Evolutionary conservation across 2,329 filamentous ascomycete species (phyloP).

Genomic region (Pyrenophora graminea): DNA sequence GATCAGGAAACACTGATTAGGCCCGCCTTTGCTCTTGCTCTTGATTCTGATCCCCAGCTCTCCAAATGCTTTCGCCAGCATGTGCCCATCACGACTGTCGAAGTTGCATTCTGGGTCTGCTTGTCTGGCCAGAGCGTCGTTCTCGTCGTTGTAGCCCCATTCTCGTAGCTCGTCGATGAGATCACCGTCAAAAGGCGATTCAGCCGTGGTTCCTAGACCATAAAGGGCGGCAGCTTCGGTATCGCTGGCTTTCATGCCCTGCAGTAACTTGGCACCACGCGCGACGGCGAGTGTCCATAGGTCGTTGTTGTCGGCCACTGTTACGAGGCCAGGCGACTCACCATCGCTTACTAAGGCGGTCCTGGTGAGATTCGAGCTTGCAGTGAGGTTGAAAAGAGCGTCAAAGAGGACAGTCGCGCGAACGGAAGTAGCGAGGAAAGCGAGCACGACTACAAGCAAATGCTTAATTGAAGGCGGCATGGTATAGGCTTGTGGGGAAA

Average conservation of each 20-base stretch:
- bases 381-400: neutral
- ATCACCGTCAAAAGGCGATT: conserved; percentile 13
- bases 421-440: neutral
- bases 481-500: neutral
- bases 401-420: neutral
- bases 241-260: conserved; percentile 17
- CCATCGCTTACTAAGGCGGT: neutral
- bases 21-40: conserved; percentile 13
- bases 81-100: conserved; percentile 6
- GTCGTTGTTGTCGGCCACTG: neutral
- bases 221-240: conserved; percentile 12
- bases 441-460: neutral
- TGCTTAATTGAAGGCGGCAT: neutral
- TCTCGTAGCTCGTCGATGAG: conserved; percentile 7
- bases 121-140: conserved; percentile 1
- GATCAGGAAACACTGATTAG: conserved; percentile 20
- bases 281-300: conserved; percentile 8
- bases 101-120: conserved; percentile 15
- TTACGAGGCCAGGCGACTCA: neutral
- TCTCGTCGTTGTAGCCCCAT: conserved; percentile 21
- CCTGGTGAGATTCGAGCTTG: neutral
- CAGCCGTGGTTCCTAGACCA: conserved; percentile 4
- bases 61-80: conserved; percentile 6
- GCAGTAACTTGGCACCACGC: conserved; percentile 15
- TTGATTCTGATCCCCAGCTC: conserved; percentile 11